A percentile compares a stretch with the other conserved stretches of the same genome.
phyloP scores from a whole-genome alignment of 352 stramenopile genomes.

The Peronospora belbahrii region DNA sequence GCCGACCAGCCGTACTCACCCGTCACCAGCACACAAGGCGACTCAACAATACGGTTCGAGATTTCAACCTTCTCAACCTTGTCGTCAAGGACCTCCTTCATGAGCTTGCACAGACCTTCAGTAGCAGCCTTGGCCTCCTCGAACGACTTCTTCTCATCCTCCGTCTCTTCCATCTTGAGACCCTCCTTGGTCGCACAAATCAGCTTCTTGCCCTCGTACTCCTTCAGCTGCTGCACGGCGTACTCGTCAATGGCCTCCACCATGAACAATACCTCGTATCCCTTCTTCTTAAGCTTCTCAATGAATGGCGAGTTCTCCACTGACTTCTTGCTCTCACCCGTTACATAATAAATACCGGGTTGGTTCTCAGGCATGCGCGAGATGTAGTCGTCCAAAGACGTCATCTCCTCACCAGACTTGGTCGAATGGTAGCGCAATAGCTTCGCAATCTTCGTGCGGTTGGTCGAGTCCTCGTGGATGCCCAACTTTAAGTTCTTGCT shows the following conservation, averaged over 20 bases:
- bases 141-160: slow-evolving; percentile 98
- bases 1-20: slow-evolving; percentile 99
- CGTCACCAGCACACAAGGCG: slow-evolving; percentile 97
- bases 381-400: slow-evolving; percentile 98
- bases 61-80: slow-evolving; percentile 99
- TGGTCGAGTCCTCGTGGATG: slow-evolving; percentile 98
- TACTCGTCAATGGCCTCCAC: slow-evolving; percentile 99
- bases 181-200: slow-evolving; percentile 97
- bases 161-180: slow-evolving; percentile 92
- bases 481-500: slow-evolving; percentile 99
- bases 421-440: slow-evolving; percentile 98
- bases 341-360: slow-evolving; percentile 99
- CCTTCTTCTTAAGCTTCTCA: slow-evolving; percentile 99
- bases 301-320: slow-evolving; percentile 99
- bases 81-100: slow-evolving; percentile 99
- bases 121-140: slow-evolving; percentile 98
- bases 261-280: slow-evolving; percentile 99
- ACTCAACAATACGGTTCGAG: slow-evolving; percentile 98
- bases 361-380: slow-evolving; percentile 94
- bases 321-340: slow-evolving; percentile 97
- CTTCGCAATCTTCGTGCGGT: slow-evolving; percentile 99
- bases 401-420: slow-evolving; percentile 96
- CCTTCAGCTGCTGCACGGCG: slow-evolving; percentile 98
- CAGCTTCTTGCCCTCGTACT: slow-evolving; percentile 99
- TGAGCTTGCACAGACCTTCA: slow-evolving; percentile 97